phyloP scores from a whole-genome alignment of 2,329 filamentous ascomycete species.

The Pseudocercospora fuligena region DNA sequence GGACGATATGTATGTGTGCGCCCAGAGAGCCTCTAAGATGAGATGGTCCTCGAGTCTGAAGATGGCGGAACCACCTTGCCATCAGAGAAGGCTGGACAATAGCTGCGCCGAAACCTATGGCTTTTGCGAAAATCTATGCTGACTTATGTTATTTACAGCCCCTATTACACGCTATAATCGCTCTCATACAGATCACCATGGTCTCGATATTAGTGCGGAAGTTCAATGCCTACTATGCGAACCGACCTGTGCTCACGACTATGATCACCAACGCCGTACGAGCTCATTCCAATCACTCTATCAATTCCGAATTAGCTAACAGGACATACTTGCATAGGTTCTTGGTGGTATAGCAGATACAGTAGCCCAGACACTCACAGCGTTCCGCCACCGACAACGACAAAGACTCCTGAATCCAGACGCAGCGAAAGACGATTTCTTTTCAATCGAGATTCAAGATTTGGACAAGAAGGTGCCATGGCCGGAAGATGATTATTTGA shows the following conservation, averaged over 20 bases:
- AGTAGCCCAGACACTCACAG: conserved; percentile 89
- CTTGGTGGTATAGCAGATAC: conserved; percentile 96
- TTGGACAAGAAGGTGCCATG: conserved; percentile 79
- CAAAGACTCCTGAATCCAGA: conserved; percentile 57
- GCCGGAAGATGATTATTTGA: conserved; percentile 68
- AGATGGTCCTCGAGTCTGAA: background rate
- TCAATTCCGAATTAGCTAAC: conserved; percentile 6
- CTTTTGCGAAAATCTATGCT: background rate
- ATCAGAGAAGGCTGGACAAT: background rate
- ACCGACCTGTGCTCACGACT: conserved; percentile 94
- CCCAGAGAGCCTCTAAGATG: background rate
- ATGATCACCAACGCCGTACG: conserved; percentile 96
- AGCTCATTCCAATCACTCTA: conserved; percentile 26
- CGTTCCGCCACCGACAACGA: conserved; percentile 67
- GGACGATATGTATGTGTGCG: conserved; percentile 69
- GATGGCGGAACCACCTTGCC: background rate
- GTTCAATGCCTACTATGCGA: conserved; percentile 93
- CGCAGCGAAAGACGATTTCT: conserved; percentile 66
- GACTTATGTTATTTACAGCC: conserved; percentile 62
- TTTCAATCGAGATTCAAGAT: conserved; percentile 88
- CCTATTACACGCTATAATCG: conserved; percentile 80
- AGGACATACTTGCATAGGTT: conserved; percentile 53
- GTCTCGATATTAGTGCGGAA: conserved; percentile 79
- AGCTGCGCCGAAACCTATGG: background rate
- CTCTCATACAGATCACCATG: conserved; percentile 86